Percentiles rank a stretch among this genome's conserved stretches.
phyloP scores from a whole-genome alignment of 352 stramenopile species.

The Phytopythium delawarense region DNA sequence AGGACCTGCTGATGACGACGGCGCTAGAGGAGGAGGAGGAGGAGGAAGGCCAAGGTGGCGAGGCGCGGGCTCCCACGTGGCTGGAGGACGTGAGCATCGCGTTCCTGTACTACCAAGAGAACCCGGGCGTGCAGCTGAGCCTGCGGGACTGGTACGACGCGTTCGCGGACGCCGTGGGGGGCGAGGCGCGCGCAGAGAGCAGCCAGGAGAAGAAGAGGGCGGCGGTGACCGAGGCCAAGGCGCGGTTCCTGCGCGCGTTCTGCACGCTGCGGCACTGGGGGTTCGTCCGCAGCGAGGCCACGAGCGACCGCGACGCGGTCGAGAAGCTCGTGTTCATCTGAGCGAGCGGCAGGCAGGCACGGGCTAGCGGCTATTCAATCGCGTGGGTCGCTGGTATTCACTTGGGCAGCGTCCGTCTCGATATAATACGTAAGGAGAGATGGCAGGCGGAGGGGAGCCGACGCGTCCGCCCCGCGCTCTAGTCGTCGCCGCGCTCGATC shows the following conservation, averaged over 20 bases:
- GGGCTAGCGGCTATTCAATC: background rate
- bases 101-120: constrained; percentile 75
- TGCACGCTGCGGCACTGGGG: constrained; percentile 72
- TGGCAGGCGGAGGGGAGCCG: constrained; percentile 9
- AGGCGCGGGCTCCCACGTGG: constrained; percentile 24
- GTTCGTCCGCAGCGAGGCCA: constrained; percentile 44
- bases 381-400: constrained; percentile 1
- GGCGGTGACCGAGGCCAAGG: constrained; percentile 33
- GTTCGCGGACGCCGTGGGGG: constrained; percentile 37
- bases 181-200: constrained; percentile 1
- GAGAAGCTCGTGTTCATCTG: constrained; percentile 83
- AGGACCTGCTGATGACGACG: constrained; percentile 36
- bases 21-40: constrained; percentile 22
- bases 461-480: constrained; percentile 13
- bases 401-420: background rate
- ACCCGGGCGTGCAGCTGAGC: constrained; percentile 47
- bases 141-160: constrained; percentile 65
- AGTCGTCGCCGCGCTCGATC: constrained; percentile 80
- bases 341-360: background rate
- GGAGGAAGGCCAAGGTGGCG: background rate
- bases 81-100: constrained; percentile 56
- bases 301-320: constrained; percentile 40
- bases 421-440: constrained; percentile 4
- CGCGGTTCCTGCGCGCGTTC: constrained; percentile 62
- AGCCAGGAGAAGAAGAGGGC: constrained; percentile 17